A percentile compares a stretch with the other conserved stretches of the same genome.
phyloP scores from a whole-genome alignment of 1,139 yeast species.

The Scheffersomyces titani region DNA sequence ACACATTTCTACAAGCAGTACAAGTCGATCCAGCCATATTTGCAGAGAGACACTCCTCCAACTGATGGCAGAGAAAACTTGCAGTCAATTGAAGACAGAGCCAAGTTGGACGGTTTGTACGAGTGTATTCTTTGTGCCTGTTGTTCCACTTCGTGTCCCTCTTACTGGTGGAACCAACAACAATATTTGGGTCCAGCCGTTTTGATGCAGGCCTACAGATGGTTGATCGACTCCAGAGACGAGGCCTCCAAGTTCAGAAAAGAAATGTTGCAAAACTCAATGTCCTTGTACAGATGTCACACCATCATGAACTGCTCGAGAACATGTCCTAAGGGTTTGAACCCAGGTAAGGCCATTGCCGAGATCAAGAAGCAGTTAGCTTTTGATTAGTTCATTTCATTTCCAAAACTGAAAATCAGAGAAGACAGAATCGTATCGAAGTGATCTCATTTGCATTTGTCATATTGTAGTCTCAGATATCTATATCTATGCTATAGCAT shows the following conservation, averaged over 20 bases:
- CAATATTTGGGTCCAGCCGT: conserved; percentile 99
- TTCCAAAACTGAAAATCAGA: background rate
- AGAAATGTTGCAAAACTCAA: conserved; percentile 91
- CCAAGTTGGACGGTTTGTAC: conserved; percentile 93
- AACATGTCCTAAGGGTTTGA: conserved; percentile 98
- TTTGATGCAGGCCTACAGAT: conserved; percentile 97
- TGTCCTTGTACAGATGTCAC: conserved; percentile 98
- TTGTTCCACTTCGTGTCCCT: conserved; percentile 98
- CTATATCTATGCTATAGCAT: background rate
- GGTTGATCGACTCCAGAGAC: conserved; percentile 98
- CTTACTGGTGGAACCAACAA: conserved; percentile 99
- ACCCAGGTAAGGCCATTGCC: conserved; percentile 98
- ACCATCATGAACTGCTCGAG: conserved; percentile 97
- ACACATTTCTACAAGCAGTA: conserved; percentile 98
- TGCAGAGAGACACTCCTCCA: conserved; percentile 82
- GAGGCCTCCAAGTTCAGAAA: conserved; percentile 81
- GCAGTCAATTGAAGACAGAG: conserved; percentile 91
- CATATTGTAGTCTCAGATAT: background rate
- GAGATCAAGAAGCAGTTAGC: conserved; percentile 95
- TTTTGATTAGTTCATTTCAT: conserved; percentile 46
- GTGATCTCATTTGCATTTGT: background rate
- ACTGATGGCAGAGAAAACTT: conserved; percentile 91
- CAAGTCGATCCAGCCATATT: conserved; percentile 95
- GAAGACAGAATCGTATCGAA: background rate
- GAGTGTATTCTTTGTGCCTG: conserved; percentile 99